Evolutionary conservation across 192 early-diverging fungal genomes (phyloP).

Genomic region (Mortierella hygrophila): DNA sequence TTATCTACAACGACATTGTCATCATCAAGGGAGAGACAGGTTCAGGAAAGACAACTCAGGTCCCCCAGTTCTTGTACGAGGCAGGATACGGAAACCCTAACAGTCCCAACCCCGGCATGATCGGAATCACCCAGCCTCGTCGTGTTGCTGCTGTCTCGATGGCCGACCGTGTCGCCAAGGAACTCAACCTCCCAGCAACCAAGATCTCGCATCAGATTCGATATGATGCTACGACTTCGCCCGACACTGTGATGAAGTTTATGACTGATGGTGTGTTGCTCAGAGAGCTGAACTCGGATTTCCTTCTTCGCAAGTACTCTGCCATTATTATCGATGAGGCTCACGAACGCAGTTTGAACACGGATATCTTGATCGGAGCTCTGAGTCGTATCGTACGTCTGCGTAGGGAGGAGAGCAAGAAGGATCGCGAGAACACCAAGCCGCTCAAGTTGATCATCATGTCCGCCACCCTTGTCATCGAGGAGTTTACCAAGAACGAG

Average conservation of each 20-base stretch:
- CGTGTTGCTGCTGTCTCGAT: constrained; percentile 98
- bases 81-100: constrained; percentile 94
- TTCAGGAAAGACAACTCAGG: constrained; percentile 96
- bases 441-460: constrained; percentile 98
- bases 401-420: constrained; percentile 72
- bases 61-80: constrained; percentile 98
- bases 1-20: constrained; percentile 85
- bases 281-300: constrained; percentile 89
- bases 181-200: constrained; percentile 81
- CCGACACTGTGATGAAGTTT: constrained; percentile 93
- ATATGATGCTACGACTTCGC: constrained; percentile 87
- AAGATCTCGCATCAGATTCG: constrained; percentile 90
- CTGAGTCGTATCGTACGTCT: constrained; percentile 90
- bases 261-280: constrained; percentile 99
- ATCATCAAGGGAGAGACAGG: constrained; percentile 99
- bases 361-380: constrained; percentile 98
- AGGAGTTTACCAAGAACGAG: constrained; percentile 92
- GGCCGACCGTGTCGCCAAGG: constrained; percentile 93
- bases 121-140: constrained; percentile 98
- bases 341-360: constrained; percentile 97
- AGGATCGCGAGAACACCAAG: constrained; percentile 60
- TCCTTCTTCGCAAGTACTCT: constrained; percentile 94
- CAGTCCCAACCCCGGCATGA: constrained; percentile 87
- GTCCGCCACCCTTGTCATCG: constrained; percentile 97
- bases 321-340: constrained; percentile 99